phyloP scores from a whole-genome alignment of 2,329 filamentous ascomycete species.

The Trichophaea hybrida region DNA sequence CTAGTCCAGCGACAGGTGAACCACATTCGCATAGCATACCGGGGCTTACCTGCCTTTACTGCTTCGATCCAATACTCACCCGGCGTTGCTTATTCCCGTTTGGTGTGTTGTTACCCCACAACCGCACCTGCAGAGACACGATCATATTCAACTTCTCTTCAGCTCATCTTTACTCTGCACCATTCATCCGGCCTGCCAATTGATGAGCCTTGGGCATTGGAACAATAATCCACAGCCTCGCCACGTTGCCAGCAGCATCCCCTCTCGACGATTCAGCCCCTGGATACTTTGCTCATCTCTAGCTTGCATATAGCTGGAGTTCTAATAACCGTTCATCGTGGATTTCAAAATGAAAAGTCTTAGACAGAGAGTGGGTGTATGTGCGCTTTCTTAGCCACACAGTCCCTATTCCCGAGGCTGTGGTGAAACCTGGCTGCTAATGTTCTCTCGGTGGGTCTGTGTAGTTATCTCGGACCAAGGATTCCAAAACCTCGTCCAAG shows the following conservation, averaged over 20 bases:
- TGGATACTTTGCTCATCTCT: not conserved
- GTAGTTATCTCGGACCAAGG: conserved; percentile 23
- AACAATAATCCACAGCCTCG: not conserved
- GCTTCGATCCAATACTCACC: not conserved
- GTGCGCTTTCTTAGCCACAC: conserved; percentile 34
- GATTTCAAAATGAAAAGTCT: conserved; percentile 76
- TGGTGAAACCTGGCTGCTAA: conserved; percentile 3
- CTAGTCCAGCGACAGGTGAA: conserved; percentile 1
- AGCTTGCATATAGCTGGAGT: conserved; percentile 5
- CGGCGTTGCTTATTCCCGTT: not conserved
- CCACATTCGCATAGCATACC: not conserved
- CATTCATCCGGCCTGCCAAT: not conserved
- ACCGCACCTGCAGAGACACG: not conserved
- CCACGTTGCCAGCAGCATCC: not conserved
- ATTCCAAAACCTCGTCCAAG: conserved; percentile 19
- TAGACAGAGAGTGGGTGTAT: conserved; percentile 79
- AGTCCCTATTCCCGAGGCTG: conserved; percentile 20
- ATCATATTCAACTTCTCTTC: not conserved
- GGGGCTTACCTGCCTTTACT: not conserved
- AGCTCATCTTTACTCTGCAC: not conserved
- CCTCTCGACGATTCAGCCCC: conserved; percentile 3
- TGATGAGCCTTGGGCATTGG: not conserved
- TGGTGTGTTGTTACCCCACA: not conserved
- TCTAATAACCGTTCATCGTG: conserved; percentile 8
- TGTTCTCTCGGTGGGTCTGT: conserved; percentile 7